These are phyloP conservation scores for Pichia cactophila DNA, from an alignment of 1,139 yeast species.

Conservation along the genomic window DNA sequence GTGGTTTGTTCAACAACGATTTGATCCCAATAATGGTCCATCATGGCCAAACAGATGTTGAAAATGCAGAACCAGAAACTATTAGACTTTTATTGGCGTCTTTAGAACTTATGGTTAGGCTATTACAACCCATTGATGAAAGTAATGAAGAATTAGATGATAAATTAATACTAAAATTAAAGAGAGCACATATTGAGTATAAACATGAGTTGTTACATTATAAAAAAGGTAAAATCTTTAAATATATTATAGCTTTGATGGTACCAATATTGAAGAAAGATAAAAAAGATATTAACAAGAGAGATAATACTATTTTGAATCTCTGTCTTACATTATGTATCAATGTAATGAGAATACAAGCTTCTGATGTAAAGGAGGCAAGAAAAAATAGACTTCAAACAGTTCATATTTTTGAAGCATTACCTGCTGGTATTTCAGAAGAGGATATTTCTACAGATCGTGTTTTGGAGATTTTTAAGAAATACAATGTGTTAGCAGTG, in stretches of 20 bases:
- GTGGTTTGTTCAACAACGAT: constrained; percentile 67
- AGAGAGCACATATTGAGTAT: constrained; percentile 60
- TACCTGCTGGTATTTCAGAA: constrained; percentile 47
- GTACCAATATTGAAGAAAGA: constrained; percentile 55
- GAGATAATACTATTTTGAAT: constrained; percentile 68
- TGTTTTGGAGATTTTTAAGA: constrained; percentile 49
- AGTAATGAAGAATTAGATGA: constrained; percentile 47
- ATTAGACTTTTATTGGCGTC: constrained; percentile 50
- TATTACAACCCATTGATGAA: constrained; percentile 70
- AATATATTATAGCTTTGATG: constrained; percentile 64
- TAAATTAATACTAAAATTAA: constrained; percentile 50
- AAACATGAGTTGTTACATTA: constrained; percentile 59
- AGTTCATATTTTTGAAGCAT: constrained; percentile 30
- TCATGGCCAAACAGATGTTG: constrained; percentile 31
- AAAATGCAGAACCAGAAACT: constrained; percentile 29
- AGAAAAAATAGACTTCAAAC: constrained; percentile 22
- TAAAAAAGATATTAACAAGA: constrained; percentile 50
- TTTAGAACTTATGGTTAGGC: constrained; percentile 70
- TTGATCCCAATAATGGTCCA: constrained; percentile 65
- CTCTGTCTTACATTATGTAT: constrained; percentile 69
- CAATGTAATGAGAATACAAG: constrained; percentile 70
- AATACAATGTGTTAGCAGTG: constrained; percentile 66
- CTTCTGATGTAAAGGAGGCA: constrained; percentile 38
- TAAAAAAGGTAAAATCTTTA: constrained; percentile 54
- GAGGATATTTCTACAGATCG: constrained; percentile 66